Base-by-base conservation (phyloP, 2,329 filamentous ascomycete genomes). In the Arthrobotrys pseudoclavata region DNA sequence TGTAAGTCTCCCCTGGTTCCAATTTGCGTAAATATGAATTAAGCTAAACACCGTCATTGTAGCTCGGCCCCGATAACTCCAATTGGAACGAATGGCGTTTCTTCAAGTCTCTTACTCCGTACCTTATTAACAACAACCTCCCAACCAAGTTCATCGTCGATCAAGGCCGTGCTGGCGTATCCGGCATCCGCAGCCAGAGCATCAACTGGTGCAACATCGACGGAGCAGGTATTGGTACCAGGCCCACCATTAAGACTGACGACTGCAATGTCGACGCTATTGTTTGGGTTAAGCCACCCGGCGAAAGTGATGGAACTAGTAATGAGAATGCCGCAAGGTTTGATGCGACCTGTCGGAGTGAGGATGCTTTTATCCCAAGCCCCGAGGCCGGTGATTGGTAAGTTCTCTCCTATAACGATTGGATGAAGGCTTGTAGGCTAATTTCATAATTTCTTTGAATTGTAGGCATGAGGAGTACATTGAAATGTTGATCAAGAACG, bases 321-420 rank as follows among this genome's bases (percentile, higher is more conserved):
- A 83, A 88, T 81, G 84, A 83, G 26, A 83, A 80, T 22, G 85
- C 88, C 3, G 78, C 84, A 10, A 86, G 87, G 57, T 89, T 87
- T 81, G 88, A 89, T 81, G 84, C 83, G 61, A 84, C 87, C 82
- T 90, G 89, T 78, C 87, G 87, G 22, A 84, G 85, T 9, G 79
- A 83, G 0, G 86, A 87, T 80, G 84, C 90, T 1, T 84, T 91
- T 47, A 83, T 88, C 83, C 90, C 90, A 1, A 89, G 91, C 0
- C 91, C 91, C 31, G 89, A 92, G 83, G 90, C 91, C 9, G 91
- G 91, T 31, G 84, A 86, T 7, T 93, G 90, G 90, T 91, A 91
- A 47, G 70, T 48, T 34, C 29, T 18, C 3, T 4, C 5, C 3
- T 29, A 4, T 26, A 45, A 18, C 4, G 5, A 18, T 0, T 6